Evolutionary conservation across 164 flowering plant genomes (phyloP), one percentile per base, ranked within the genome.

Genomic region (Amborella trichopoda): DNA sequence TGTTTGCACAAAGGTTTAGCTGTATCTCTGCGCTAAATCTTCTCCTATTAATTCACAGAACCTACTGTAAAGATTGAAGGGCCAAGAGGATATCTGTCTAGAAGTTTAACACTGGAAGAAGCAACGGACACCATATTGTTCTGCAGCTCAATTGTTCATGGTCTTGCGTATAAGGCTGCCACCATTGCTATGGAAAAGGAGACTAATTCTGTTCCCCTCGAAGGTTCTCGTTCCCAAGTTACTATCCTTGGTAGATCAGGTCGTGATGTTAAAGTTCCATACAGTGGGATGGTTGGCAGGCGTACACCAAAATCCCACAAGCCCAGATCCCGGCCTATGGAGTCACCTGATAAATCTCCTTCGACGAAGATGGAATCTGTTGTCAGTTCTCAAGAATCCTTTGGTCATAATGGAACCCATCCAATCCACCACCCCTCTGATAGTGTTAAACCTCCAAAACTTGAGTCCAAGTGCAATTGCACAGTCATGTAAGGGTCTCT

Each of bases 381-480:
- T 26, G 25, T 6, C 17, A 32, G 36, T 18, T 5, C 22, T 6
- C 33, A 40, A 13, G 46, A 41, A 20, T 23, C 39, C 44, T 19
- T 41, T 28, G 22, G 28, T 17, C 24, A 19, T 16, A 38, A 38
- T 16, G 16, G 8, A 9, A 37, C 18, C 11, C n/a, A 27, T n/a
- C 34, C 18, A 19, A 13, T 17, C 53, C 33, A 16, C 46, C 60
- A 40, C 23, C 48, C 19, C 32, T 32, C 20, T 22, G 53, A 86
- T 49, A 68, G 61, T 44, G 25, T 32, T 27, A 75, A 59, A 59
- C 89, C 86, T 40, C 93, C 80, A 32, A 89, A 78, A 75, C 78
- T 82, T 57, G 93, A 89, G 56, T 75, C 89, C 20, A 89, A 82
- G 66, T 55, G 97, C 71, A 89, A 83, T 55, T 89, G 97, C 76